Percentiles rank a stretch among this genome's conserved stretches.
These are phyloP conservation scores for Leccinum imitatum DNA, from an alignment of 768 basidiomycete species.

Conservation along the genomic window DNA sequence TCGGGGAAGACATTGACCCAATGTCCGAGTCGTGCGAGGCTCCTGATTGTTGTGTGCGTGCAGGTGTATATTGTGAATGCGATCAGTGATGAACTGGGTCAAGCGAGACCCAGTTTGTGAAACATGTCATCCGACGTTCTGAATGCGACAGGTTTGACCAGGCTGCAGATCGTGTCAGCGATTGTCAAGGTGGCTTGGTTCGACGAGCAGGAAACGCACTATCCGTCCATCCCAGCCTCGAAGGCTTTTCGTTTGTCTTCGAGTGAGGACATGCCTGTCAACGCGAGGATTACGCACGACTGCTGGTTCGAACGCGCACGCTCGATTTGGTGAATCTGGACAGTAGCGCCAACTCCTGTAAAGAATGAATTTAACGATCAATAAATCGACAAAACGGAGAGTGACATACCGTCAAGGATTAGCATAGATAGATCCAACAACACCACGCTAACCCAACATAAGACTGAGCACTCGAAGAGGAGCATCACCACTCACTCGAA, in stretches of 20 bases:
- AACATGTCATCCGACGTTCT: conserved; percentile 89
- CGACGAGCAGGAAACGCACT: conserved; percentile 55
- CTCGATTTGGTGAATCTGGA: conserved; percentile 79
- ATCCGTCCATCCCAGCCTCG: conserved; percentile 92
- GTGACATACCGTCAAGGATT: conserved; percentile 71
- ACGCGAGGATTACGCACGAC: conserved; percentile 68
- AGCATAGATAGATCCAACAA: conserved; percentile 93
- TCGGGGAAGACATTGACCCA: conserved; percentile 99
- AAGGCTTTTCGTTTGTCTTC: conserved; percentile 93
- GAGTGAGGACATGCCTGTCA: conserved; percentile 91
- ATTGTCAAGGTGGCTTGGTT: background rate
- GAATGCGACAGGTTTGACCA: conserved; percentile 96
- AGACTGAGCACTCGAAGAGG: background rate
- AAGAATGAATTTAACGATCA: background rate
- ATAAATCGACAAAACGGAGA: background rate
- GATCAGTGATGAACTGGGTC: conserved; percentile 15
- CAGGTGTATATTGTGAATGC: conserved; percentile 15
- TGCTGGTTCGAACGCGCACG: conserved; percentile 32
- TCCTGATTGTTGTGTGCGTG: background rate
- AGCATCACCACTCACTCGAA: conserved; percentile 68
- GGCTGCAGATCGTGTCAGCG: conserved; percentile 41
- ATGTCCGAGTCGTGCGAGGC: conserved; percentile 10
- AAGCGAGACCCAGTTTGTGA: conserved; percentile 59
- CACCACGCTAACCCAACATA: conserved; percentile 58
- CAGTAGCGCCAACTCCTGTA: conserved; percentile 78